phyloP scores from a whole-genome alignment of 2,329 filamentous ascomycete species.

The Lecanicillium sp. region DNA sequence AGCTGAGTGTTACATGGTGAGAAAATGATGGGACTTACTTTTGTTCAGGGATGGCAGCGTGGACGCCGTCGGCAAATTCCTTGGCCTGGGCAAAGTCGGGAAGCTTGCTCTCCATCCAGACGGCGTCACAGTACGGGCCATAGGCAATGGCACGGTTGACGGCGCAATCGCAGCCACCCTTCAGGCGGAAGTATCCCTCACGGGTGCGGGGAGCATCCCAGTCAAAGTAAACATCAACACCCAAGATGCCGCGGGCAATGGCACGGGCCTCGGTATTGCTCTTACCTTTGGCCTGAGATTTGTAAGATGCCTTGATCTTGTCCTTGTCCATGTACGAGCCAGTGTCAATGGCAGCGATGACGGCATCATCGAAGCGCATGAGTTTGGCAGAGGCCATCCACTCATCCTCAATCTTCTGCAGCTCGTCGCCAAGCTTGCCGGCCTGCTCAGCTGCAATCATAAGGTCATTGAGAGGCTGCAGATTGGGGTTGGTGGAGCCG shows the following conservation, averaged over 20 bases:
- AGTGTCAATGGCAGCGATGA: conserved; percentile 70
- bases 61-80: conserved; percentile 89
- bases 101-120: conserved; percentile 99
- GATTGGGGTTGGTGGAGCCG: conserved; percentile 75
- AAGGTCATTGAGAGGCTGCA: conserved; percentile 80
- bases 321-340: conserved; percentile 61
- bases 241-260: conserved; percentile 68
- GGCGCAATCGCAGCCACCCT: conserved; percentile 85
- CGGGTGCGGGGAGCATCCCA: conserved; percentile 91
- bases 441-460: conserved; percentile 78
- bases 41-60: conserved; percentile 90
- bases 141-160: conserved; percentile 87
- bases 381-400: conserved; percentile 76
- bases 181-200: conserved; percentile 90
- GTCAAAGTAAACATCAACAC: conserved; percentile 80
- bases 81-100: conserved; percentile 86
- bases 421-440: conserved; percentile 70
- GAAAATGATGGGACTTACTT: conserved; percentile 56
- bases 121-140: conserved; percentile 86
- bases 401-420: conserved; percentile 86
- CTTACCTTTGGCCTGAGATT: conserved; percentile 66
- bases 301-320: conserved; percentile 58
- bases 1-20: conserved; percentile 8
- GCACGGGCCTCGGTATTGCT: conserved; percentile 74
- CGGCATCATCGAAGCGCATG: conserved; percentile 85